phyloP scores from a whole-genome alignment of 2,329 filamentous ascomycete genomes.

The Lasiodiplodia gonubiensis region DNA sequence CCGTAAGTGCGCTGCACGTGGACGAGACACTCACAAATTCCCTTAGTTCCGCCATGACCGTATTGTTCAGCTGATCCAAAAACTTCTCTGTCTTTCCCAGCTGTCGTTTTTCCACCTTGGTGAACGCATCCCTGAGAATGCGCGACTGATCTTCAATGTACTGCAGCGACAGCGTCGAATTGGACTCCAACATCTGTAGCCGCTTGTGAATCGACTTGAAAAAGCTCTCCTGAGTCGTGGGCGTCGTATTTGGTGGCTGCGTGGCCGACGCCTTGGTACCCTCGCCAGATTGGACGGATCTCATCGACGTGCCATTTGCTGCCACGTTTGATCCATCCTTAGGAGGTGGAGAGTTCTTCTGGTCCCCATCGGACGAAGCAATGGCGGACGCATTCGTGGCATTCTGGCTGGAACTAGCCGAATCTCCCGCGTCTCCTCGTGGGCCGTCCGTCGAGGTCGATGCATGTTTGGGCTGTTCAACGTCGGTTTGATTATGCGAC shows the following conservation, averaged over 20 bases:
- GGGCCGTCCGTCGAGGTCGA: slow-evolving; percentile 9
- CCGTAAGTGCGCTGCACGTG: not conserved
- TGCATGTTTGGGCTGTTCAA: slow-evolving; percentile 19
- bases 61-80: slow-evolving; percentile 82
- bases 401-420: not conserved
- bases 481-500: slow-evolving; percentile 23
- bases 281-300: slow-evolving; percentile 23
- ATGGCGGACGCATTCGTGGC: slow-evolving; percentile 1
- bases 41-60: slow-evolving; percentile 75
- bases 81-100: slow-evolving; percentile 82
- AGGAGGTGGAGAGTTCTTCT: slow-evolving; percentile 26
- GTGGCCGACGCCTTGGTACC: slow-evolving; percentile 13
- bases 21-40: slow-evolving; percentile 55
- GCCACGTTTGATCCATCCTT: slow-evolving; percentile 32
- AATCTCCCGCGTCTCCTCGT: slow-evolving; percentile 2
- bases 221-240: slow-evolving; percentile 94
- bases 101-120: slow-evolving; percentile 85
- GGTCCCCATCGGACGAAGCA: slow-evolving; percentile 8
- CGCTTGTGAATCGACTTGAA: slow-evolving; percentile 97
- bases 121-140: slow-evolving; percentile 84
- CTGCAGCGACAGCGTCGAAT: slow-evolving; percentile 88
- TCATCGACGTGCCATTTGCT: slow-evolving; percentile 30
- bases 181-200: slow-evolving; percentile 86
- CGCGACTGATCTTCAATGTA: slow-evolving; percentile 97
- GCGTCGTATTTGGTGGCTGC: slow-evolving; percentile 58